Percentiles rank a stretch among this genome's conserved stretches.
phyloP scores from a whole-genome alignment of 2,329 filamentous ascomycete species.

The Beauveria scarabaeidicola region DNA sequence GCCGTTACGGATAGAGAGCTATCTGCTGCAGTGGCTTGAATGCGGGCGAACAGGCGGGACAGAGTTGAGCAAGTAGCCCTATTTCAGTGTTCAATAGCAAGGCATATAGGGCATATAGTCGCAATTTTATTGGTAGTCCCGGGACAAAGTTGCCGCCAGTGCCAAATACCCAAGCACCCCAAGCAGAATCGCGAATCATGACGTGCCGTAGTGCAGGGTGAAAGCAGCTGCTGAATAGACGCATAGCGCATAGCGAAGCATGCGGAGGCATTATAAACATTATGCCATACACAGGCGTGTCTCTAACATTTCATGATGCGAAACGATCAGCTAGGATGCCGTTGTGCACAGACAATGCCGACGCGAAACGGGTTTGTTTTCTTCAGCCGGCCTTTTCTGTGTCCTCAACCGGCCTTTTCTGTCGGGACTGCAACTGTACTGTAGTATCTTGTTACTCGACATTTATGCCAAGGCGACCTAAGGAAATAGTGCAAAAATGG shows the following conservation, averaged over 20 bases:
- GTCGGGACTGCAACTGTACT: not conserved
- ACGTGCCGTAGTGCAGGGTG: not conserved
- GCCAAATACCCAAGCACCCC: not conserved
- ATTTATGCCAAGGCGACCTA: not conserved
- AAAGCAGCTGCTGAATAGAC: not conserved
- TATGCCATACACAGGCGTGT: not conserved
- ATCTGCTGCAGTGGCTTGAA: no score
- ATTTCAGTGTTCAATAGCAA: not conserved
- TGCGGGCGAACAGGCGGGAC: no score
- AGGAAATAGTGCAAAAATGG: not conserved
- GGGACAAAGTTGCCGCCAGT: not conserved
- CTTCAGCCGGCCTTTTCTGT: not conserved
- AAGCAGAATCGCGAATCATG: not conserved
- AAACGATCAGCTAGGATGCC: not conserved
- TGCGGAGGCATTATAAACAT: not conserved
- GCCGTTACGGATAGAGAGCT: no score
- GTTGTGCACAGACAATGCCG: not conserved
- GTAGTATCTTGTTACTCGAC: not conserved
- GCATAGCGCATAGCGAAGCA: not conserved
- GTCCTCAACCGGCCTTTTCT: not conserved
- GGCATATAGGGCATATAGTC: no score
- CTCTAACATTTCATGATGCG: not conserved
- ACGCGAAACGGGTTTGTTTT: not conserved
- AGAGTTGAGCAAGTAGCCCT: no score
- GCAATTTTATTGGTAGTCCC: no score